Evolutionary conservation across 768 basidiomycete genomes (phyloP), one percentile per base, ranked within the genome.

Genomic region (Pleurotus tuber-regium): DNA sequence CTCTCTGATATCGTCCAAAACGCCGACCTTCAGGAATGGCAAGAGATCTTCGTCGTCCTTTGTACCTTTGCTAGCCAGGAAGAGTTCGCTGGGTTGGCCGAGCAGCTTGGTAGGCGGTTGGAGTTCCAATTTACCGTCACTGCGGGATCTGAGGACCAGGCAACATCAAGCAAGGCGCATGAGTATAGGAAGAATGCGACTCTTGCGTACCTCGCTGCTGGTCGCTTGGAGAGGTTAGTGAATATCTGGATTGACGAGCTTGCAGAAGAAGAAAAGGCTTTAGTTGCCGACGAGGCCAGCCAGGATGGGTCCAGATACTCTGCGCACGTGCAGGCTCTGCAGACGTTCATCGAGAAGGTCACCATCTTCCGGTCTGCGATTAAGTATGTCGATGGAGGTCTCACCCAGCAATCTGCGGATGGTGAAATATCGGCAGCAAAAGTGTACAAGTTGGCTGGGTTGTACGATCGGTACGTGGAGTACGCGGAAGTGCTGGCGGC

Each of bases 321-420:
- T 1, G 84, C 86, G 0, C 90, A 92, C 56, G 91, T 88, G 0
- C 79, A 84, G 23, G 92, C 94, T 2, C 70, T 99, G 35, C 96
- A 98, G 64, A 86, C 87, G 0, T 95, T 98, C 69, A 80, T 98
- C 59, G 97, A 98, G 71, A 98, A 98, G 70, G 94, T 98, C 19
- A 86, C 94, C 1, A 84, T 97, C 35, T 98, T 99, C 81, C 84
- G 92, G 43, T 76, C 81, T 42, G 97, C 96, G 0, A 89, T 90
- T 42, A 75, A 78, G 11, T 95, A 92, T 63, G 73, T 80, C 55
- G 92, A 94, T 60, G 67, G 69, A 12, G 94, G 95, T 55, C 74
- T 98, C 30, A 63, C 67, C 1, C 61, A 67, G 43, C 59, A 66
- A 1, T 54, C 68, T 0, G 63, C 74, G 2, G 63, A 67, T 8